A percentile compares a stretch with the other conserved stretches of the same genome.
Evolutionary conservation across 140 eudicot genomes (phyloP).

Genomic region (Bidens hawaiensis): DNA sequence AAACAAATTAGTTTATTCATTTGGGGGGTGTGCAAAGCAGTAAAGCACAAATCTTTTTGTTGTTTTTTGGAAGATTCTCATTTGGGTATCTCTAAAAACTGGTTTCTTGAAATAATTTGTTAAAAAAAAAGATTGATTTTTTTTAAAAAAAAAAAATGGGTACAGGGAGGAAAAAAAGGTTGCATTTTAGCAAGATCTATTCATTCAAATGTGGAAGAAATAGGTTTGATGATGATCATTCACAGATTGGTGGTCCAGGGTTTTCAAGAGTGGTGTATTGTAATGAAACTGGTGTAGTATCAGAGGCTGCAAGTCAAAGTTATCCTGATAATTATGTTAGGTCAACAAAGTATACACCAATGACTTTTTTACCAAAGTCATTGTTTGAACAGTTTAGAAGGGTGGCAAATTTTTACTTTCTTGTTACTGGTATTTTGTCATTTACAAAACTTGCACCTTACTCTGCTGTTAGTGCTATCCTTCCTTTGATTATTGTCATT

Average conservation of each 20-base stretch:
- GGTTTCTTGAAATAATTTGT: conserved; percentile 15
- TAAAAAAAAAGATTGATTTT: not conserved
- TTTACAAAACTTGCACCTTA: conserved; percentile 92
- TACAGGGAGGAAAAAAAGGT: conserved; percentile 47
- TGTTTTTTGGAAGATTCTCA: conserved; percentile 26
- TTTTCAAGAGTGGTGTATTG: conserved; percentile 83
- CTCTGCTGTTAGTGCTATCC: conserved; percentile 54
- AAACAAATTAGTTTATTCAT: conserved; percentile 29
- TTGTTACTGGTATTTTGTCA: conserved; percentile 72
- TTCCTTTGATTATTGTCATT: conserved; percentile 62
- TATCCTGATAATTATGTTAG: conserved; percentile 77
- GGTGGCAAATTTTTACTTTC: conserved; percentile 92
- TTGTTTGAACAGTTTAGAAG: conserved; percentile 97
- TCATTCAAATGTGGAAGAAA: conserved; percentile 67
- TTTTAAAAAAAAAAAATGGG: conserved; percentile 31
- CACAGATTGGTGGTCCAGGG: conserved; percentile 91
- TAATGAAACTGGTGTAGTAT: conserved; percentile 58
- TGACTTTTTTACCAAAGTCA: conserved; percentile 81
- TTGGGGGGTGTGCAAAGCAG: conserved; percentile 32
- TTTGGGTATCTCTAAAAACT: conserved; percentile 36
- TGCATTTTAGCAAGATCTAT: conserved; percentile 79
- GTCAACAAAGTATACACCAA: conserved; percentile 78
- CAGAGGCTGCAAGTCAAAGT: conserved; percentile 41
- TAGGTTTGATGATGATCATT: conserved; percentile 54
- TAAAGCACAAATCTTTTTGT: conserved; percentile 25